phyloP scores from a whole-genome alignment of 75 land plant species.

The Pinus tabuliformis region DNA sequence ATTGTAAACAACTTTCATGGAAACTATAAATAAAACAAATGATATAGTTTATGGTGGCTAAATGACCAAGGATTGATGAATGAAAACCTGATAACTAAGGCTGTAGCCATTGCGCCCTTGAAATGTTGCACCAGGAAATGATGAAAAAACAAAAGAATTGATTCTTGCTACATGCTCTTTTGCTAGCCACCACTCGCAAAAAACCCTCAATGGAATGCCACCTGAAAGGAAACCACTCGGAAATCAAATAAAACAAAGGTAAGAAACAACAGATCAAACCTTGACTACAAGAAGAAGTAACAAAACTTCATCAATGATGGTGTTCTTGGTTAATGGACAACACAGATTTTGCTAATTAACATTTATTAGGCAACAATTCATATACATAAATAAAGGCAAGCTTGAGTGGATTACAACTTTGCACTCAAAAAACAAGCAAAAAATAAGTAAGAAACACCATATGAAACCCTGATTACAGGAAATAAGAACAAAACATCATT shows the following conservation, averaged over 20 bases:
- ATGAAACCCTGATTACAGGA: neutral
- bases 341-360: neutral
- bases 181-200: constrained; percentile 82
- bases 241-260: neutral
- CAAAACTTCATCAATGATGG: neutral
- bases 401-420: neutral
- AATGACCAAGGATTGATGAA: constrained; percentile 1
- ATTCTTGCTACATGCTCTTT: constrained; percentile 50
- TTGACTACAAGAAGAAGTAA: neutral
- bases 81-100: constrained; percentile 65
- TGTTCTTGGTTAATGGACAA: neutral
- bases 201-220: constrained; percentile 56
- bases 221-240: constrained; percentile 30
- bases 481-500: neutral
- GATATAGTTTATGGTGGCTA: neutral
- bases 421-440: neutral
- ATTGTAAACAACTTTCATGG: neutral
- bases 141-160: constrained; percentile 63
- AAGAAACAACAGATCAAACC: neutral
- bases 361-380: neutral
- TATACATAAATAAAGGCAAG: neutral
- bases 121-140: constrained; percentile 69
- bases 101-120: constrained; percentile 67
- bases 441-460: neutral
- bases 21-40: neutral